phyloP scores from a whole-genome alignment of 352 stramenopile species.

The Phytophthora sp. region DNA sequence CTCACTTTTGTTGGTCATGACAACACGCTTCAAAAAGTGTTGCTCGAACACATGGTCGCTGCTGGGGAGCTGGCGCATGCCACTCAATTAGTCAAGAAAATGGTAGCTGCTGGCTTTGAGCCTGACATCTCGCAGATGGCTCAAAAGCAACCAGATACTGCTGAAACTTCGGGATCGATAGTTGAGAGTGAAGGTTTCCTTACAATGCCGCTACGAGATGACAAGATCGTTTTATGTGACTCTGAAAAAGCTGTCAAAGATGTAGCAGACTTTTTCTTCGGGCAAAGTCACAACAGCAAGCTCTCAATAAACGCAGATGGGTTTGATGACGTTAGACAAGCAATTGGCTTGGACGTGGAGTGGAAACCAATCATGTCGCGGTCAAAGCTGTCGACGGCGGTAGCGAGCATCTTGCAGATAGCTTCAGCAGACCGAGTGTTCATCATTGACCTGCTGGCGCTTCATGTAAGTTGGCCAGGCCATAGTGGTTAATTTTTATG shows the following conservation, averaged over 20 bases:
- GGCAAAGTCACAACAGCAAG: neutral
- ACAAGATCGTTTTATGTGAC: constrained; percentile 50
- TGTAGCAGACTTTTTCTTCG: constrained; percentile 37
- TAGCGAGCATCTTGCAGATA: constrained; percentile 74
- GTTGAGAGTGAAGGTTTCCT: constrained; percentile 27
- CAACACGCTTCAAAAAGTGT: constrained; percentile 44
- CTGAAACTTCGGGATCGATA: neutral
- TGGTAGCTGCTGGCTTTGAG: constrained; percentile 25
- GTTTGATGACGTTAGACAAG: neutral
- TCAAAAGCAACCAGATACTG: neutral
- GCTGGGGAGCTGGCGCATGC: constrained; percentile 38
- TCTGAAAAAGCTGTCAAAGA: constrained; percentile 32
- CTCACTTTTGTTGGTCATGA: constrained; percentile 70
- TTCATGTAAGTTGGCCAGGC: constrained; percentile 51
- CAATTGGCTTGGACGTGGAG: constrained; percentile 71
- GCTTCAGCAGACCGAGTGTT: constrained; percentile 51
- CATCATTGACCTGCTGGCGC: constrained; percentile 58
- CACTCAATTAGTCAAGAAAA: constrained; percentile 37
- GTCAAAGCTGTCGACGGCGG: constrained; percentile 26
- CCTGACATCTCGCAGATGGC: constrained; percentile 12
- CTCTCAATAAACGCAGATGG: neutral
- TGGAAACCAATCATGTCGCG: constrained; percentile 54
- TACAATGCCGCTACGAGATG: constrained; percentile 18
- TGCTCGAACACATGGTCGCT: constrained; percentile 53
- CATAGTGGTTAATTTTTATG: neutral